phyloP scores from a whole-genome alignment of 805 yeast genomes.

The Peterozyma xylosa region DNA sequence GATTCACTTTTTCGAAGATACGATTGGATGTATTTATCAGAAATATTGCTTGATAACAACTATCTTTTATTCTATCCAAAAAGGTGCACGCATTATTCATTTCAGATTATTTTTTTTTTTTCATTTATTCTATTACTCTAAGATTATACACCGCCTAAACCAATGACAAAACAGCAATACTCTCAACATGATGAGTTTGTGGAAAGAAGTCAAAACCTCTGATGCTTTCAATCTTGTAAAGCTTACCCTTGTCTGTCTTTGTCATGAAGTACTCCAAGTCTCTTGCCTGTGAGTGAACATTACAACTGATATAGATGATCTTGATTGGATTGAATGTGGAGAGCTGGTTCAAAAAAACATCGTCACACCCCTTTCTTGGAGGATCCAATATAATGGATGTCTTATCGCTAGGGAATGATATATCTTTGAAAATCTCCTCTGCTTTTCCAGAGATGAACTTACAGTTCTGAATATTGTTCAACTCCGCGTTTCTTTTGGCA shows the following conservation, averaged over 20 bases:
- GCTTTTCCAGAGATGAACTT: constrained; percentile 88
- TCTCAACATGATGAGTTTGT: constrained; percentile 88
- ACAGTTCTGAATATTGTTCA: constrained; percentile 72
- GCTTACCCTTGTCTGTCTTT: constrained; percentile 51
- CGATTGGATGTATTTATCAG: too few species aligned
- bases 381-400: constrained; percentile 95
- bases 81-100: too few species aligned
- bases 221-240: constrained; percentile 70
- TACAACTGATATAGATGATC: constrained; percentile 93
- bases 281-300: constrained; percentile 95
- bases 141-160: background rate
- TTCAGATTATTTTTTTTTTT: too few species aligned
- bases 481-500: constrained; percentile 73
- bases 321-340: constrained; percentile 77
- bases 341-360: constrained; percentile 76
- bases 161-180: constrained; percentile 61
- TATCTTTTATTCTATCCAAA: too few species aligned
- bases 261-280: constrained; percentile 79
- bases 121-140: too few species aligned
- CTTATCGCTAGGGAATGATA: constrained; percentile 63
- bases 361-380: constrained; percentile 96
- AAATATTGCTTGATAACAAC: too few species aligned
- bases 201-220: constrained; percentile 97
- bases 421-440: constrained; percentile 74
- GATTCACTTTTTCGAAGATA: too few species aligned